phyloP scores from a whole-genome alignment of 2,329 filamentous ascomycete species.

The Alternaria rosae region DNA sequence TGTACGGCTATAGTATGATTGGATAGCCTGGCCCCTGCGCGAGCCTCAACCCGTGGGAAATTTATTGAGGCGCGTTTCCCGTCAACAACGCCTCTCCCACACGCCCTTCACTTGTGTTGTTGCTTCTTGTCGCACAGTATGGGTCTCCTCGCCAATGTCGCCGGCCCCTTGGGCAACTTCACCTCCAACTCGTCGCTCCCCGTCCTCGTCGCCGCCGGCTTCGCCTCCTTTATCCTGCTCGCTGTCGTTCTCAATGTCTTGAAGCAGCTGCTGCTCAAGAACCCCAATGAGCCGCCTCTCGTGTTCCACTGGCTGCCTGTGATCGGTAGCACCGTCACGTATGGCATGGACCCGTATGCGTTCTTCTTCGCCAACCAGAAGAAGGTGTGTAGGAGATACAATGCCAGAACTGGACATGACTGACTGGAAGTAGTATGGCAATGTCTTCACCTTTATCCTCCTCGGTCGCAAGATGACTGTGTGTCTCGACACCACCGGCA shows the following conservation, averaged over 20 bases:
- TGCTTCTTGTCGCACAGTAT: slow-evolving; percentile 47
- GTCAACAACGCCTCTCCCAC: slow-evolving; percentile 19
- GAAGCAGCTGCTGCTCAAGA: slow-evolving; percentile 80
- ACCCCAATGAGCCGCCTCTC: slow-evolving; percentile 70
- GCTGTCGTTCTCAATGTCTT: slow-evolving; percentile 80
- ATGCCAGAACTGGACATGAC: slow-evolving; percentile 14
- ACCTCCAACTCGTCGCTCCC: slow-evolving; percentile 51
- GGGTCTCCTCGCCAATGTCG: slow-evolving; percentile 60
- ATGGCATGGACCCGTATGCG: slow-evolving; percentile 90
- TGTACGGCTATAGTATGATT: slow-evolving; percentile 23
- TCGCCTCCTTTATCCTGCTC: slow-evolving; percentile 59
- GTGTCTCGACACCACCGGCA: slow-evolving; percentile 80
- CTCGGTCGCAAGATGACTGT: slow-evolving; percentile 91
- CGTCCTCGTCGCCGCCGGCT: slow-evolving; percentile 54
- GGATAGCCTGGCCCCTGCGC: slow-evolving; percentile 28
- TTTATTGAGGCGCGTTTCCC: slow-evolving; percentile 34
- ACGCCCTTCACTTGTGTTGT: not conserved
- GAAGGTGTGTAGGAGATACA: slow-evolving; percentile 65
- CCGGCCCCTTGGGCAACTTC: slow-evolving; percentile 58
- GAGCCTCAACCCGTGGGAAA: slow-evolving; percentile 29
- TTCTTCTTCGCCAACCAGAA: slow-evolving; percentile 79
- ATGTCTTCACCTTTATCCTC: slow-evolving; percentile 88
- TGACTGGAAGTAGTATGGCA: slow-evolving; percentile 70
- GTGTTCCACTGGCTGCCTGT: slow-evolving; percentile 73
- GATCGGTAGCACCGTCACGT: slow-evolving; percentile 89